Percentiles rank a stretch among this genome's conserved stretches.
phyloP scores from a whole-genome alignment of 305 asterid species.

The Fraxinus greggii region DNA sequence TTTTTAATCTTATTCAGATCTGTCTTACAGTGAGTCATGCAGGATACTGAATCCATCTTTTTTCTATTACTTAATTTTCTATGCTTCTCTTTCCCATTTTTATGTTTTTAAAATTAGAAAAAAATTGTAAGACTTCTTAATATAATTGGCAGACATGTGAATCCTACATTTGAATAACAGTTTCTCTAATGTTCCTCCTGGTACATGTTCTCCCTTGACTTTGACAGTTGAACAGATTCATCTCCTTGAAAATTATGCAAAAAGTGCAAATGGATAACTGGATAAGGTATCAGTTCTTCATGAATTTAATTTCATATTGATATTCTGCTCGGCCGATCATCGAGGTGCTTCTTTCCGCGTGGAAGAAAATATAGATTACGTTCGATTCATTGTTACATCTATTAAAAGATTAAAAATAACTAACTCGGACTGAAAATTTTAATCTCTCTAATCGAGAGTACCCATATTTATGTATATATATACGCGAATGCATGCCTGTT shows the following conservation, averaged over 20 bases:
- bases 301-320: no score
- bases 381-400: background rate
- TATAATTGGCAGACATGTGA: constrained; percentile 33
- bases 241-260: background rate
- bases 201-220: constrained; percentile 22
- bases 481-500: background rate
- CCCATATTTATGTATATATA: no score
- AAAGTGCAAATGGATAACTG: background rate
- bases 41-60: constrained; percentile 15
- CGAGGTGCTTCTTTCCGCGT: background rate
- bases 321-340: background rate
- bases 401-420: background rate
- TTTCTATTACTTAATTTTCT: background rate
- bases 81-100: background rate
- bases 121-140: background rate
- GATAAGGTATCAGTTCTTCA: background rate
- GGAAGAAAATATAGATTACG: no score
- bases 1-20: constrained; percentile 35
- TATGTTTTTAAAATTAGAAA: constrained; percentile 15
- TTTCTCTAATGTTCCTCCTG: constrained; percentile 19
- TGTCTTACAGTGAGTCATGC: constrained; percentile 31
- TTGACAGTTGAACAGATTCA: background rate
- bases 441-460: background rate
- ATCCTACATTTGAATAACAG: constrained; percentile 17
- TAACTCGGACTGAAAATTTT: background rate